Percentiles rank a stretch among this genome's conserved stretches.
These are phyloP conservation scores for Rhodosporidiobolus odoratus DNA, from an alignment of 768 basidiomycete genomes.

Conservation along the genomic window DNA sequence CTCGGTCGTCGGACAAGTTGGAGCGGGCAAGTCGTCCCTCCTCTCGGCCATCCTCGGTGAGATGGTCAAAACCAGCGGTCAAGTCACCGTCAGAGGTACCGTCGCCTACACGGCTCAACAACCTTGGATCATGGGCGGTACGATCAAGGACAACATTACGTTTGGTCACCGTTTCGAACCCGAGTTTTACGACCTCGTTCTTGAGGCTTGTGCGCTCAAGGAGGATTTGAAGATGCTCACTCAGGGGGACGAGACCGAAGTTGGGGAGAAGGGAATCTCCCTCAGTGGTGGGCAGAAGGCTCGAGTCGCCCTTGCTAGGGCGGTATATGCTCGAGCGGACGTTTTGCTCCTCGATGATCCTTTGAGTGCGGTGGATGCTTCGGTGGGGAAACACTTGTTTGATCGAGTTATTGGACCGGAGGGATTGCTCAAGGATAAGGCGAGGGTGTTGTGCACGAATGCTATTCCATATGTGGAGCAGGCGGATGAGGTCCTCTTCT, in stretches of 20 bases:
- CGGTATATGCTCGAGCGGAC: constrained; percentile 87
- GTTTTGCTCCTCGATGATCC: constrained; percentile 83
- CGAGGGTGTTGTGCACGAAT: constrained; percentile 50
- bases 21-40: constrained; percentile 63
- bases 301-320: constrained; percentile 74
- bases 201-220: constrained; percentile 82
- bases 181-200: constrained; percentile 70
- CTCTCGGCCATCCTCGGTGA: constrained; percentile 31
- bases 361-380: constrained; percentile 71
- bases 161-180: constrained; percentile 87
- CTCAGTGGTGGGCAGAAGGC: constrained; percentile 61
- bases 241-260: constrained; percentile 75
- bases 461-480: constrained; percentile 49
- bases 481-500: constrained; percentile 49
- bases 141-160: constrained; percentile 77
- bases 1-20: constrained; percentile 80
- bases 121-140: constrained; percentile 54
- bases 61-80: constrained; percentile 60
- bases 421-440: constrained; percentile 48
- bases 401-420: constrained; percentile 40
- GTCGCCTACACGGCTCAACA: constrained; percentile 43
- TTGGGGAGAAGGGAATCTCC: constrained; percentile 67
- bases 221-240: constrained; percentile 74
- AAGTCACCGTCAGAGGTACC: constrained; percentile 54
- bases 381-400: constrained; percentile 64